Base-by-base conservation (phyloP, 2,329 filamentous ascomycete species). In the Hirsutella minnesotensis region DNA sequence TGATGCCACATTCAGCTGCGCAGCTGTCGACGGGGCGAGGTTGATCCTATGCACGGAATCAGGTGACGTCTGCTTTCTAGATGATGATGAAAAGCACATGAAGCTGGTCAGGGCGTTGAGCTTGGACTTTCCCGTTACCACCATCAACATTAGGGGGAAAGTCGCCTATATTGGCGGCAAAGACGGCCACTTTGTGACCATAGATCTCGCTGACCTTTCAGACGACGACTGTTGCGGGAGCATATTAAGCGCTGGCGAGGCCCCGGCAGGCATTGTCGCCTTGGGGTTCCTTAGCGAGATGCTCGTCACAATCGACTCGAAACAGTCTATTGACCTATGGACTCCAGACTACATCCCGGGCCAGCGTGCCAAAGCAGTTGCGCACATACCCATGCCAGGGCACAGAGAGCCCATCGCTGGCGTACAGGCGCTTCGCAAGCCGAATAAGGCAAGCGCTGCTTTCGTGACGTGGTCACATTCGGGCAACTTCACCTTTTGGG, bases 401-500 rank as follows among this genome's bases (percentile, higher is more conserved):
- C 75, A 79, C 45, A 75, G 76, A 13, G 77, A 81, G 40, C 63
- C 78, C 1, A 75, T 83, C n/a, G 61, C 88, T 35, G 92, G 92
- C 13, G 80, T 95, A 1, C 75, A 80, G 41, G 61, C 79, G 1
- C 64, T 95, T 4, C 60, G 70, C 3, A 66, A 67, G 19, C 70
- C 77, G 0, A 84, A 85, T 45, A 58, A 67, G 4, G 63, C 77
- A 20, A 69, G 75, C 19, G 81, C 86, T 1, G 75, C 81, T 9
- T 95, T 96, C 55, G 81, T 89, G 49, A 95, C 89, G 0, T 98
- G 89, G 86, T 89, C 90, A 2, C 77, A 75, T 19, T 80, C 81
- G 41, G 92, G 92, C 5, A 79, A 75, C 15, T 74, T 96, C 40
- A 76, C 86, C 20, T 83, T 94, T 51, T 98, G 92, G 92, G 76